These are phyloP conservation scores for Mycena galericulata DNA, from an alignment of 768 basidiomycete species.

Conservation along the genomic window DNA sequence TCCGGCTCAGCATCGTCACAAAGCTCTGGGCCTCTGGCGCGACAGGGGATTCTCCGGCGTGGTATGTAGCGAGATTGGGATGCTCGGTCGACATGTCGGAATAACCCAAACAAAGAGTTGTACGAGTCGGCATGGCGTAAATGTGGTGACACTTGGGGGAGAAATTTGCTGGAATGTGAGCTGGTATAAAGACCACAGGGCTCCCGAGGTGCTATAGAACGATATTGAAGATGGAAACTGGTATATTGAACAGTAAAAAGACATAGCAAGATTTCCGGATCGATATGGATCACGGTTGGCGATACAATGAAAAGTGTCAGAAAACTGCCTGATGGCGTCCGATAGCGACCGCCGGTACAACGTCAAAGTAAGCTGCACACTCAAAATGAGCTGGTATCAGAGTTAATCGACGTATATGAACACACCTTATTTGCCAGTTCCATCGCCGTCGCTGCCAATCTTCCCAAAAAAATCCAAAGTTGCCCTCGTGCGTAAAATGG, in stretches of 20 bases:
- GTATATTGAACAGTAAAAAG: conserved; percentile 2
- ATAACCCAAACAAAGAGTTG: too few relatives aligned
- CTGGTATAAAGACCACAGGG: not conserved
- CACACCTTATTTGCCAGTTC: conserved; percentile 1
- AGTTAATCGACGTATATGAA: not conserved
- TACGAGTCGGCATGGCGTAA: too few relatives aligned
- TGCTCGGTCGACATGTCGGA: too few relatives aligned
- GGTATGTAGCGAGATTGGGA: too few relatives aligned
- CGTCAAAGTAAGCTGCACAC: not conserved
- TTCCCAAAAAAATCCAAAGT: not conserved
- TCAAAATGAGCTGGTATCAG: not conserved
- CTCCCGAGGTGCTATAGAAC: not conserved
- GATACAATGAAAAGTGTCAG: not conserved
- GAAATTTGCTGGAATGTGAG: too few relatives aligned
- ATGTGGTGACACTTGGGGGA: too few relatives aligned
- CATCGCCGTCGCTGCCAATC: not conserved
- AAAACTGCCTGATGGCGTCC: conserved; percentile 8
- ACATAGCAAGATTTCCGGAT: not conserved
- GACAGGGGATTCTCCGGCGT: too few relatives aligned
- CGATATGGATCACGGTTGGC: not conserved
- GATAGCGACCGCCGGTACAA: not conserved
- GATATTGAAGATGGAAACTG: not conserved
- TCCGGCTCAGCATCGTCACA: too few relatives aligned
- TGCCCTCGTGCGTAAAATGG: not conserved
- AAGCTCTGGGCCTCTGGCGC: too few relatives aligned